A percentile compares a stretch with the other conserved stretches of the same genome.
Evolutionary conservation across 345 rosid species (phyloP).

Genomic region (Rhodomyrtus tomentosa): DNA sequence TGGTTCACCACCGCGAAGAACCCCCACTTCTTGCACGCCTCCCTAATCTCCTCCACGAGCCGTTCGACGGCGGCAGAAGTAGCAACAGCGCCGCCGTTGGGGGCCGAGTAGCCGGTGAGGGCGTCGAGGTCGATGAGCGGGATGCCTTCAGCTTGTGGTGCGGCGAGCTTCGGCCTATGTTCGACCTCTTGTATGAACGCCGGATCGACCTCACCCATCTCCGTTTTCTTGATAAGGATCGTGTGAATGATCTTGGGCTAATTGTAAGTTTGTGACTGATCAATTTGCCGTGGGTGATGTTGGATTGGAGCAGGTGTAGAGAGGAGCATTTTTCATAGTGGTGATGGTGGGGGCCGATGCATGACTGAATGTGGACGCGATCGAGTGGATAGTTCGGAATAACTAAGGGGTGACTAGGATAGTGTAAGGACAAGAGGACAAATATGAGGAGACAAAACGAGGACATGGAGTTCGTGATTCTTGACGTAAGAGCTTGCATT

Average conservation of each 20-base stretch:
- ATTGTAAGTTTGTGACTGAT: too few species aligned
- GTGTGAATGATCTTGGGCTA: too few species aligned
- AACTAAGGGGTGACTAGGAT: background rate
- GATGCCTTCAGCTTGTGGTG: conserved; percentile 20
- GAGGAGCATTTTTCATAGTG: background rate
- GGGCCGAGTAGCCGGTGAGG: background rate
- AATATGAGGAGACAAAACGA: background rate
- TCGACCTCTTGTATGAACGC: conserved; percentile 29
- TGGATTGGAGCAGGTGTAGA: background rate
- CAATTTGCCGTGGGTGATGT: background rate
- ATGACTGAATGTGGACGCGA: background rate
- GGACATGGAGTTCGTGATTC: background rate
- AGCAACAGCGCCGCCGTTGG: background rate
- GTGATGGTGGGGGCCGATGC: background rate
- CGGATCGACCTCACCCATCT: conserved; percentile 33
- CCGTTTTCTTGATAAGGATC: too few species aligned
- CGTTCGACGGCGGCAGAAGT: background rate
- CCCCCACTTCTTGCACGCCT: conserved; percentile 51
- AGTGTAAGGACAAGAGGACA: background rate
- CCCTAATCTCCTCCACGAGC: conserved; percentile 24
- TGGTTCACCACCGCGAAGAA: conserved; percentile 38
- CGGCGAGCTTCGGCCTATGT: conserved; percentile 18
- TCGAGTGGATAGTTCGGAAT: background rate
- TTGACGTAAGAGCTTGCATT: background rate
- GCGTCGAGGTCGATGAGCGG: conserved; percentile 36